These are phyloP conservation scores for Verticillium dahliae DNA, from an alignment of 2,329 filamentous ascomycete genomes.

Conservation along the genomic window DNA sequence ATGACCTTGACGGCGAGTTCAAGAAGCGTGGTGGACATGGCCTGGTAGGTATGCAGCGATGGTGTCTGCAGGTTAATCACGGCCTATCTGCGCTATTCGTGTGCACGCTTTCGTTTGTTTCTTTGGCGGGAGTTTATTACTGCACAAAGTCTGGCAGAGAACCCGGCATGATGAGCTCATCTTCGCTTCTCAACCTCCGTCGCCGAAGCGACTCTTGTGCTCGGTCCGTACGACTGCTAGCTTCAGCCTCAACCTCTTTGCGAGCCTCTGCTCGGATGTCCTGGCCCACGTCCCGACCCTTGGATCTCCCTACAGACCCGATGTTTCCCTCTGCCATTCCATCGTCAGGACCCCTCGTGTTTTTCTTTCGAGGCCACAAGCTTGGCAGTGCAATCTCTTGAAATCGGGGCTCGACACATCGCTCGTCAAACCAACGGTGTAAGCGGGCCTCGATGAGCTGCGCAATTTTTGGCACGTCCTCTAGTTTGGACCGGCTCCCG, in stretches of 20 bases:
- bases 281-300: conserved; percentile 45
- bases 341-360: conserved; percentile 68
- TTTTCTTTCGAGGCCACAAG: conserved; percentile 79
- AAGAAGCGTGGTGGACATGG: conserved; percentile 34
- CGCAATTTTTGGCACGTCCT: conserved; percentile 84
- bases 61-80: background rate
- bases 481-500: conserved; percentile 70
- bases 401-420: conserved; percentile 78
- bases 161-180: conserved; percentile 39
- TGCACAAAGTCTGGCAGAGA: conserved; percentile 28
- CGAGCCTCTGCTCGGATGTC: conserved; percentile 45
- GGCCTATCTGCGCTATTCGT: background rate
- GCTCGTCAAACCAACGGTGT: conserved; percentile 83
- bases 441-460: conserved; percentile 74
- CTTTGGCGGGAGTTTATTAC: background rate
- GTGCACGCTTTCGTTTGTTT: background rate
- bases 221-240: conserved; percentile 25
- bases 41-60: background rate
- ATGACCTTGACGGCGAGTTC: conserved; percentile 65
- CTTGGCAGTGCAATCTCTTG: conserved; percentile 80
- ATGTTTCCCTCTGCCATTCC: conserved; percentile 33
- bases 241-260: conserved; percentile 39
- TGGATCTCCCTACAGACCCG: conserved; percentile 44
- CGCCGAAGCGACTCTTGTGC: conserved; percentile 31
- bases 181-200: conserved; percentile 27